phyloP scores from a whole-genome alignment of 2,329 filamentous ascomycete genomes.

The Helminthosporium solani region DNA sequence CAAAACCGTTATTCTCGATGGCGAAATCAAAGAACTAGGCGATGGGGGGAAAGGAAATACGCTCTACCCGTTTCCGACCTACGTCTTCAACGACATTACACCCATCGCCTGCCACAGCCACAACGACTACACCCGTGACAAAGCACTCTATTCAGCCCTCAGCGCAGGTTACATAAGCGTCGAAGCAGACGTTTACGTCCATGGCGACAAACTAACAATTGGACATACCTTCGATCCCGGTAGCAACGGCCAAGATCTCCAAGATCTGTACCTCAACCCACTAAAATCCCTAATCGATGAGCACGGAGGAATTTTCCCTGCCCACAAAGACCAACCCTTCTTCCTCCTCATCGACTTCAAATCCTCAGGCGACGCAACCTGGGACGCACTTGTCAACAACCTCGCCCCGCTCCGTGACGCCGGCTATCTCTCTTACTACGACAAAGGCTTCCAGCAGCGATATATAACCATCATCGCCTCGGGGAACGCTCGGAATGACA shows the following conservation, averaged over 20 bases:
- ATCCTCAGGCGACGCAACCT: constrained; percentile 30
- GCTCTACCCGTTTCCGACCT: constrained; percentile 13
- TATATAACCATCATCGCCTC: constrained; percentile 52
- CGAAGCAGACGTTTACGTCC: constrained; percentile 70
- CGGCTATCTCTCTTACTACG: constrained; percentile 51
- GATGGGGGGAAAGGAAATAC: constrained; percentile 12
- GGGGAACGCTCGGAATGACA: constrained; percentile 51
- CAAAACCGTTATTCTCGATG: constrained; percentile 8
- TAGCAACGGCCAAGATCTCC: constrained; percentile 56
- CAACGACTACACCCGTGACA: constrained; percentile 60
- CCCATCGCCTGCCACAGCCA: constrained; percentile 66
- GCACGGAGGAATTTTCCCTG: constrained; percentile 19
- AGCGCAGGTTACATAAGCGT: constrained; percentile 61
- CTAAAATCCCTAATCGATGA: constrained; percentile 36
- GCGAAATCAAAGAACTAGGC: constrained; percentile 6
- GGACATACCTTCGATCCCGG: constrained; percentile 58
- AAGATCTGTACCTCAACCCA: constrained; percentile 65
- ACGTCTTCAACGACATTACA: constrained; percentile 38
- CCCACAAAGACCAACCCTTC: constrained; percentile 40
- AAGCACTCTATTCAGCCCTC: constrained; percentile 64
- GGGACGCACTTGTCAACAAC: constrained; percentile 35
- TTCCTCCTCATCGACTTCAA: constrained; percentile 54
- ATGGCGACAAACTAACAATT: constrained; percentile 59
- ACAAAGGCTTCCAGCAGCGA: constrained; percentile 41
- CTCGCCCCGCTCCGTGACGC: constrained; percentile 48